Evolutionary conservation across 179 eudicot species (phyloP), one percentile per base, ranked within the genome.

Genomic region (Dionaea muscipula): DNA sequence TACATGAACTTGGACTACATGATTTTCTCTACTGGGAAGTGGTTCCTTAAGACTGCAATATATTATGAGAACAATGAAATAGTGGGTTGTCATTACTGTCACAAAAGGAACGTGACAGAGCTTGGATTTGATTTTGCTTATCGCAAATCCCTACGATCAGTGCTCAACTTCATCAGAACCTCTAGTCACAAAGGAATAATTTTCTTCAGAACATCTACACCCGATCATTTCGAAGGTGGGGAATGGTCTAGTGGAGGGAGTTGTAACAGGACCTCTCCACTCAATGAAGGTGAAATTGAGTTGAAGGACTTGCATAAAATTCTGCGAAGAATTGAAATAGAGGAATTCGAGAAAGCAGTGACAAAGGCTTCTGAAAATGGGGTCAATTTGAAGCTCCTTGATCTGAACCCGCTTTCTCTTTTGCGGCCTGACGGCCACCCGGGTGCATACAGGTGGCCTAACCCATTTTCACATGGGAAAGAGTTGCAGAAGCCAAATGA

Each of bases 341-440:
- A 81, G 57, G 95, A 81, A 56, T 78, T 83, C 31, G 69, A 53
- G 35, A 76, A 65, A 36, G 85, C 78, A 3, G 52, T 21, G 20
- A 55, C 51, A 13, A 65, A 25, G 27, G 81, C 78, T 44, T 70
- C 78, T 12, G 54, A 62, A 18, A 71, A 68, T 22, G 86, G 95
- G 28, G 78, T 83, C 23, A 71, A 63, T 7, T 60, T 85, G 1
- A 77, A 67, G 62, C 78, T 85, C 43, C 78, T 88, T 4, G 94
- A 88, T 63, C 47, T 82, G 26, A 72, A 48, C 55, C 71, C 70
- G 67, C 82, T 85, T 53, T 88, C 94, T 2, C 67, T 85, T 47
- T 54, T 75, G 51, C 71, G 96, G 64, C 91, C 94, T 0, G 96
- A 88, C 47, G 96, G 94, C 19, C 96, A 88, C 64, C 96, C 94